phyloP scores from a whole-genome alignment of 805 yeast genomes.

The Ogataea allantospora region DNA sequence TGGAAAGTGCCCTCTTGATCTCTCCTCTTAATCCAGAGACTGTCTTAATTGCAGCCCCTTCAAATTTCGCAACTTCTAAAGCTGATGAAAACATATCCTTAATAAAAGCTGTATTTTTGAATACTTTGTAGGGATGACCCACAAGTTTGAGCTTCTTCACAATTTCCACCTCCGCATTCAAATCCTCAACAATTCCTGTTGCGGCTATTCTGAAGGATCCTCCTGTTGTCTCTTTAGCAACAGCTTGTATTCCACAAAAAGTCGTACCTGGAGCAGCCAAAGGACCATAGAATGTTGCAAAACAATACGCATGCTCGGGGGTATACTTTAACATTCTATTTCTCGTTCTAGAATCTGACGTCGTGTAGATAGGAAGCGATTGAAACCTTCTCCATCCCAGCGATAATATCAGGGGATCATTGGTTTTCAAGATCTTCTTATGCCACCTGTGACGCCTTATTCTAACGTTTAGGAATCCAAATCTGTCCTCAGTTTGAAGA shows the following conservation, averaged over 20 bases:
- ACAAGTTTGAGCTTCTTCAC: conserved; percentile 94
- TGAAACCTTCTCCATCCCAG: conserved; percentile 99
- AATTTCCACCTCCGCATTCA: conserved; percentile 84
- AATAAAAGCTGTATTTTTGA: conserved; percentile 94
- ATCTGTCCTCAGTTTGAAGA: conserved; percentile 84
- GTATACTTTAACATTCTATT: conserved; percentile 97
- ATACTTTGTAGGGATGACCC: conserved; percentile 91
- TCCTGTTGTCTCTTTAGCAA: conserved; percentile 78
- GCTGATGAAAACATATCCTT: conserved; percentile 94
- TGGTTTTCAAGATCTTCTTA: conserved; percentile 89
- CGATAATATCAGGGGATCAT: conserved; percentile 91
- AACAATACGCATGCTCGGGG: conserved; percentile 96
- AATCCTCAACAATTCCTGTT: conserved; percentile 93
- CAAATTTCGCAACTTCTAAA: conserved; percentile 94
- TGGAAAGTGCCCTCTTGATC: conserved; percentile 88
- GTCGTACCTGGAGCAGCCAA: conserved; percentile 96
- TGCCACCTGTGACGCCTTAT: conserved; percentile 99
- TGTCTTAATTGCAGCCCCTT: conserved; percentile 95
- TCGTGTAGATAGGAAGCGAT: conserved; percentile 91
- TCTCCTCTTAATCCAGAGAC: conserved; percentile 98
- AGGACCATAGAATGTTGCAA: conserved; percentile 96
- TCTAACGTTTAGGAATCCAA: conserved; percentile 90
- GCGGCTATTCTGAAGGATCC: conserved; percentile 94
- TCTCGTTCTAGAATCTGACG: conserved; percentile 96
- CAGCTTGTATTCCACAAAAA: conserved; percentile 90